Base-by-base conservation (phyloP, 345 rosid species). In the Camelina neglecta region DNA sequence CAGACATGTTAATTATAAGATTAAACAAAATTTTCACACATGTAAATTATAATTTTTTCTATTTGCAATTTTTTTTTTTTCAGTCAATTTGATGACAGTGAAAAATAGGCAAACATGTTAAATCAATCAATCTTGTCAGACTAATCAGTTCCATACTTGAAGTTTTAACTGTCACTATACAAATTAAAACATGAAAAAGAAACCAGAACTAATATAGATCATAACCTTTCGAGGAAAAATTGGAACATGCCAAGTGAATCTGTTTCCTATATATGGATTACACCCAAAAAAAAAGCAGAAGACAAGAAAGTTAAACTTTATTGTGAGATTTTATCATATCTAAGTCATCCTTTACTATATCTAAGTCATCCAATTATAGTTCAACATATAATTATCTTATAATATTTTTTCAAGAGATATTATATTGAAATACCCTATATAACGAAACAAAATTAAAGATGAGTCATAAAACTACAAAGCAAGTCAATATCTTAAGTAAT, bases 191-290 rank as follows among this genome's bases (percentile, higher is more conserved):
- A 41, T 23, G 67, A 61, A 65, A 47, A 49, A 3, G 58, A 48
- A 16, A 49, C 16, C 10, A 67, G 11, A 67, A 67, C 29, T 31
- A 18, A 67, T 35, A 31, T 13, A 24, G 13, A 15, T 26, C 13
- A 44, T 4, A 8, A 63, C 13, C 67, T 63, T 13, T 63, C 20
- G 3, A 13, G 53, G 24, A 63, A 44, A 63, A 8, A 23, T 44
- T 26, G 38, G 9, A 50, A 39, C 44, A 68, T 23, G 72, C 21
- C 72, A 39, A 68, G 15, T 36, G 50, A 68, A 53, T 68, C 26
- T 53, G 61, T 44, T 50, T 68, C n/a, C 72, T 9, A 54, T 68
- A 35, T 53, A 68, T 68, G 49, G 35, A 21, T 54, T 23, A 53
- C 18, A 18, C 23, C 62, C 33, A 39, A 20, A 41, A 53, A 39